phyloP scores from a whole-genome alignment of 805 yeast species.

The Candida xiaguanensis region DNA sequence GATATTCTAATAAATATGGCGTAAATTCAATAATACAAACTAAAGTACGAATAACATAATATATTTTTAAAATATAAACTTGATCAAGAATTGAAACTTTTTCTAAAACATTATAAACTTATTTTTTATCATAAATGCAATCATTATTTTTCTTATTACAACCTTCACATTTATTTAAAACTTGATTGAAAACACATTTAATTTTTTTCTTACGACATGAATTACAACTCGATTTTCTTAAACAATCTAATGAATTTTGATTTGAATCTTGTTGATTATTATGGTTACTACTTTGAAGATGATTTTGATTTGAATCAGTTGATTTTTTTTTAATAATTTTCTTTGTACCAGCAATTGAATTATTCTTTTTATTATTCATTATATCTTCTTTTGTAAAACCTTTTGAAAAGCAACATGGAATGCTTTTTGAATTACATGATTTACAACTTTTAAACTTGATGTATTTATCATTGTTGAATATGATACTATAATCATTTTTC shows the following conservation, averaged over 20 bases:
- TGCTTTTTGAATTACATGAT: slow-evolving; percentile 46
- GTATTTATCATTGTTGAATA: slow-evolving; percentile 21
- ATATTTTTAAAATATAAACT: too few species aligned
- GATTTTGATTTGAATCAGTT: not conserved
- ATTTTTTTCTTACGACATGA: slow-evolving; percentile 43
- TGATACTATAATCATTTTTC: not conserved
- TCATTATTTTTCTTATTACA: slow-evolving; percentile 34
- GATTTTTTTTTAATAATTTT: slow-evolving; percentile 13
- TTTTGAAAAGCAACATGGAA: slow-evolving; percentile 54
- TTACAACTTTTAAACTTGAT: slow-evolving; percentile 54
- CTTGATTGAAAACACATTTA: slow-evolving; percentile 34
- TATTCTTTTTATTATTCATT: slow-evolving; percentile 26
- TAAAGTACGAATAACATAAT: too few species aligned
- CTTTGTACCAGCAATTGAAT: not conserved
- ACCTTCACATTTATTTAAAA: slow-evolving; percentile 34
- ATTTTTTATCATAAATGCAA: slow-evolving; percentile 27
- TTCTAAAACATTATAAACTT: too few species aligned
- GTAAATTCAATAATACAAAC: too few species aligned
- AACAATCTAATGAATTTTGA: not conserved
- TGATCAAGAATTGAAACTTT: too few species aligned
- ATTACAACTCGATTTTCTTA: slow-evolving; percentile 35
- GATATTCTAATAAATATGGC: too few species aligned
- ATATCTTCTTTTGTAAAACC: slow-evolving; percentile 67
- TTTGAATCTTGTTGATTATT: not conserved
- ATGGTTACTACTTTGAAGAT: not conserved